Evolutionary conservation across 805 yeast species (phyloP).

Genomic region (Saturnispora quitensis): DNA sequence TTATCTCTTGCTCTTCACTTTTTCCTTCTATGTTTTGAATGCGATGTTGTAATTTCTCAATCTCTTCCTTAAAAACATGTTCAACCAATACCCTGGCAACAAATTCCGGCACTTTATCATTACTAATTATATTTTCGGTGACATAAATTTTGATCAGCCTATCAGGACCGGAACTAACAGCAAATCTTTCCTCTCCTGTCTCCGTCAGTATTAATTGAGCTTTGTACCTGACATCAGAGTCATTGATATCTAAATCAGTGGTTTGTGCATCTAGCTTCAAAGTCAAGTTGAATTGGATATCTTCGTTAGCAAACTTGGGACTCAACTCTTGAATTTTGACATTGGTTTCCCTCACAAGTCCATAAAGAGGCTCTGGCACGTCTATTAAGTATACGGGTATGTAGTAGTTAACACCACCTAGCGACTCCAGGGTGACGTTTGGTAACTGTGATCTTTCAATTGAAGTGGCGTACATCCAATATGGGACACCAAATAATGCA

Average conservation of each 20-base stretch:
- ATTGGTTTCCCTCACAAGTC: constrained; percentile 30
- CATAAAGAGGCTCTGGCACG: constrained; percentile 24
- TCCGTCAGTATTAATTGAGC: constrained; percentile 23
- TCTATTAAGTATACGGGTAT: constrained; percentile 37
- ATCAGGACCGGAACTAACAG: constrained; percentile 32
- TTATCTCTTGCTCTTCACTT: constrained; percentile 11
- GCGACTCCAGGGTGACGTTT: constrained; percentile 13
- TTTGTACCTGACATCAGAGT: constrained; percentile 14
- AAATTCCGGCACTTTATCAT: constrained; percentile 29
- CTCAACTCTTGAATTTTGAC: constrained; percentile 23
- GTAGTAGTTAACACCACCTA: constrained; percentile 24
- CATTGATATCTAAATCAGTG: constrained; percentile 18
- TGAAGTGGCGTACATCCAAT: constrained; percentile 52
- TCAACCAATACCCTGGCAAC: constrained; percentile 31
- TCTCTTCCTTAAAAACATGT: constrained; percentile 26
- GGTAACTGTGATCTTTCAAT: constrained; percentile 58
- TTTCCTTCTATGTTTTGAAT: not conserved
- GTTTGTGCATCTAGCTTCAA: constrained; percentile 19
- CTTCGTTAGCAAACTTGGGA: not conserved
- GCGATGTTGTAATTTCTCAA: constrained; percentile 12
- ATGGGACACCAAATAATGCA: constrained; percentile 42
- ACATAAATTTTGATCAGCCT: constrained; percentile 27
- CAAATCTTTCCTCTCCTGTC: constrained; percentile 17
- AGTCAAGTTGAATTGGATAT: constrained; percentile 26
- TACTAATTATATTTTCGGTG: constrained; percentile 20